phyloP scores from a whole-genome alignment of 805 yeast species.

The Lipomyces yamadae region DNA sequence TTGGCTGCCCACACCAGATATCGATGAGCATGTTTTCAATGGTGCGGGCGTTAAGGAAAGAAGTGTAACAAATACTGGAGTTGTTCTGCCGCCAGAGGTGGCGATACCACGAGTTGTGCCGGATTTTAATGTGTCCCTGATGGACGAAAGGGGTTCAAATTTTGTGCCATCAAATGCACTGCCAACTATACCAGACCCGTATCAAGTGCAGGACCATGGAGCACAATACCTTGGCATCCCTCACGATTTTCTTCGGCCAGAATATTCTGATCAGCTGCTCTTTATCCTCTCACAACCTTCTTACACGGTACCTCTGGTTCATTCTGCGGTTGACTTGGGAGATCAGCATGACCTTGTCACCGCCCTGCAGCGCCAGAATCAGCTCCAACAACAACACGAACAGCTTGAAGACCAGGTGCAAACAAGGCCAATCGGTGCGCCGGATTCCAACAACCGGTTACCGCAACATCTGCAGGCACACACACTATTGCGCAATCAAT shows the following conservation, averaged over 20 bases:
- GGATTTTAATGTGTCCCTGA: not conserved
- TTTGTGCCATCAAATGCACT: not conserved
- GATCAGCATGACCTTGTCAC: conserved; percentile 1
- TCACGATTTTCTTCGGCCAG: not conserved
- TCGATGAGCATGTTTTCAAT: not conserved
- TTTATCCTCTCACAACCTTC: not conserved
- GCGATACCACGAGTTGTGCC: not conserved
- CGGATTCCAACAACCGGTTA: not conserved
- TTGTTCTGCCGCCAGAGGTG: not conserved
- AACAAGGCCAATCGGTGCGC: too few species aligned
- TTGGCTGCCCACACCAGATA: not conserved
- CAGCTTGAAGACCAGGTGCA: too few species aligned
- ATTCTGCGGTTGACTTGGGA: conserved; percentile 1
- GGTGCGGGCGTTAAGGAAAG: not conserved
- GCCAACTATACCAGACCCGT: not conserved
- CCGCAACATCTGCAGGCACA: not conserved
- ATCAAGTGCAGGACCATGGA: not conserved
- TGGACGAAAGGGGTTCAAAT: not conserved
- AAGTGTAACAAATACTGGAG: not conserved
- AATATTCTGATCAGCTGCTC: not conserved
- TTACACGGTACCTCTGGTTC: not conserved
- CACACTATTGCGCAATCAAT: not conserved
- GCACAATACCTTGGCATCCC: not conserved
- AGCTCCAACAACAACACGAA: not conserved
- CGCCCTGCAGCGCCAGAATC: not conserved